These are phyloP conservation scores for Dictyostelium intermedium DNA, from an alignment of 78 protist genomes.

Conservation along the genomic window DNA sequence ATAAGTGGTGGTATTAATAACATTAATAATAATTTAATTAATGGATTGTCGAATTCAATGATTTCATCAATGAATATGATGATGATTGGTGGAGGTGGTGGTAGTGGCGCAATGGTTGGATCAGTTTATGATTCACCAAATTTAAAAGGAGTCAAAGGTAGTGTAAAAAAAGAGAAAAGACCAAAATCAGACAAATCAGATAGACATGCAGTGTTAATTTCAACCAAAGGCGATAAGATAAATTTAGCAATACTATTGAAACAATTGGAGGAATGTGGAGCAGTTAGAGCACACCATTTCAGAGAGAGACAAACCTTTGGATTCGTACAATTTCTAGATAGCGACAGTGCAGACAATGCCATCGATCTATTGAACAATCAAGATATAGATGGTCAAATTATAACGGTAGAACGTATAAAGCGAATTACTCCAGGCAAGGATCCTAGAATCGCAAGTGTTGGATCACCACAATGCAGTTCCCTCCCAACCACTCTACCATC, in stretches of 20 bases:
- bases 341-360: constrained; percentile 65
- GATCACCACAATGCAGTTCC: constrained; percentile 69
- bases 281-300: constrained; percentile 78
- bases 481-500: constrained; percentile 58
- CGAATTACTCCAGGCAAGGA: constrained; percentile 75
- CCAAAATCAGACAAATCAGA: constrained; percentile 60
- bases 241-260: constrained; percentile 46
- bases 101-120: not conserved
- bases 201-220: constrained; percentile 64
- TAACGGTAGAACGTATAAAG: constrained; percentile 45
- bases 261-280: constrained; percentile 73
- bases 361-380: constrained; percentile 31
- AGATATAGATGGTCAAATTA: constrained; percentile 67
- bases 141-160: not conserved
- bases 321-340: constrained; percentile 75
- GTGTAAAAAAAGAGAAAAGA: constrained; percentile 40
- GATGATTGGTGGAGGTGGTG: not conserved
- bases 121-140: constrained; percentile 15
- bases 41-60: not conserved
- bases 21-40: not conserved
- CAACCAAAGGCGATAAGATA: constrained; percentile 58
- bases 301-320: constrained; percentile 81
- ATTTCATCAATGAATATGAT: not conserved
- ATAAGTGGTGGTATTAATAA: not conserved
- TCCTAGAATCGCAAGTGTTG: constrained; percentile 59